Conservation (phyloP, 345 rosid genomes). For the Acer negundo region DNA sequence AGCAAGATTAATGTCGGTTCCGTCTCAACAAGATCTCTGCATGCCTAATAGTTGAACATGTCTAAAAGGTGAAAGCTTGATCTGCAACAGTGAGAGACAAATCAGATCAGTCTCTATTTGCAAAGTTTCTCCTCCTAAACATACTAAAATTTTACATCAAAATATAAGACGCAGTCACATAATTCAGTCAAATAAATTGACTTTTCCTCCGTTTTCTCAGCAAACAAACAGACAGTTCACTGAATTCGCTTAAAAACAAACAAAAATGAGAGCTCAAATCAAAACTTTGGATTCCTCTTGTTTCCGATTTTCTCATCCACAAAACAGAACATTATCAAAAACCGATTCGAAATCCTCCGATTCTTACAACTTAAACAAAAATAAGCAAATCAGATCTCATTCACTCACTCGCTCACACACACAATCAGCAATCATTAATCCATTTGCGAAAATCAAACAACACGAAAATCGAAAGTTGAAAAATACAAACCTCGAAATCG, state of each 20-base stretch:
- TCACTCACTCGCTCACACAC: not conserved
- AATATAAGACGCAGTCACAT: not conserved
- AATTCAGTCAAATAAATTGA: not conserved
- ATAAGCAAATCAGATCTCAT: not conserved
- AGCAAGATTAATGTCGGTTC: constrained; percentile 17
- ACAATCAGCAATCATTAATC: not conserved
- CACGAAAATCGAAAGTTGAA: not conserved
- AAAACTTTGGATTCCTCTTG: not conserved
- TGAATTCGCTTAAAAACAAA: not conserved
- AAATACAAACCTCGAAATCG: constrained; percentile 6
- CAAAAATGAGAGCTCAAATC: not conserved
- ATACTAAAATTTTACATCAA: not conserved
- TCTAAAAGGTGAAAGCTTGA: constrained; percentile 11
- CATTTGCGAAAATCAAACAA: not conserved
- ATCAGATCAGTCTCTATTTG: constrained; percentile 18
- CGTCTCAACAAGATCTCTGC: constrained; percentile 30
- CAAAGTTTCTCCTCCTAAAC: not conserved
- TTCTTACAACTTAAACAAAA: not conserved
- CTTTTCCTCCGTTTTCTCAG: not conserved
- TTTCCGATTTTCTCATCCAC: constrained; percentile 3
- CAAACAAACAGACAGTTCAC: not conserved
- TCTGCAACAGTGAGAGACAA: constrained; percentile 20
- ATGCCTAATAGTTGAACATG: constrained; percentile 19
- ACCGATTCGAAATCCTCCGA: not conserved
- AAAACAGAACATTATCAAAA: constrained; percentile 14